Base-by-base conservation (phyloP, 176 grass and related monocot species). In the Hordeum marinum region DNA sequence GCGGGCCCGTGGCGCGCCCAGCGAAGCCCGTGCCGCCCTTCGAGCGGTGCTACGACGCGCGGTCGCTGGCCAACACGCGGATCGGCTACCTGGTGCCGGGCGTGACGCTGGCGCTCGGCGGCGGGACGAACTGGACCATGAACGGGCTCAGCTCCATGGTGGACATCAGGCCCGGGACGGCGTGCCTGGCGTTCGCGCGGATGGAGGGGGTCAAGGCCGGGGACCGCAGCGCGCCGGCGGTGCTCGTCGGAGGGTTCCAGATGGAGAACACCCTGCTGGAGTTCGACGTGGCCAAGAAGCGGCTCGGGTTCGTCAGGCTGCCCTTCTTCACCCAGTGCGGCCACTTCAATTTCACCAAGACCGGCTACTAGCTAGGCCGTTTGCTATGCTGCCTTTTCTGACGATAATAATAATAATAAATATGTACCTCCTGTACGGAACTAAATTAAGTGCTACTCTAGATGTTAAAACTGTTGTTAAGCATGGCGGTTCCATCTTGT, bases 261-360 rank as follows among this genome's bases (percentile, higher is more conserved):
- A 85, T 90, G 88, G 88, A 90, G 80, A 79, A 90, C 42, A 81
- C 65, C 58, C 20, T 92, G 37, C 58, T 90, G 75, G 55, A 76
- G 87, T 92, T 92, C 82, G 91, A 92, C 68, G 10, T 63, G 75
- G 84, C 77, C 4, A 90, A 63, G 72, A 9, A 9, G 37, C 68
- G 11, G 71, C 42, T 93, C n/a, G 84, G 84, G 7, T 84, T 87
- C 39, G 59, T 37, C 6, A 73, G 84, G 7, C 78, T 42, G 17
- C 62, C 73, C 23, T 63, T 21, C 5, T 40, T 9, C 50, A 63
- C 78, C 15, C 60, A 74, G 63, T 80, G 84, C 32, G 26, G 63
- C 7, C 52, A 71, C 9, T 90, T 90, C 72, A 83, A 87, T 36
- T 87, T 90, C 37, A 90, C 64, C 27, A 24, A 17, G 55, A 46